Conservation (phyloP, 2,329 filamentous ascomycete genomes). For the Nannizziopsis barbatae region DNA sequence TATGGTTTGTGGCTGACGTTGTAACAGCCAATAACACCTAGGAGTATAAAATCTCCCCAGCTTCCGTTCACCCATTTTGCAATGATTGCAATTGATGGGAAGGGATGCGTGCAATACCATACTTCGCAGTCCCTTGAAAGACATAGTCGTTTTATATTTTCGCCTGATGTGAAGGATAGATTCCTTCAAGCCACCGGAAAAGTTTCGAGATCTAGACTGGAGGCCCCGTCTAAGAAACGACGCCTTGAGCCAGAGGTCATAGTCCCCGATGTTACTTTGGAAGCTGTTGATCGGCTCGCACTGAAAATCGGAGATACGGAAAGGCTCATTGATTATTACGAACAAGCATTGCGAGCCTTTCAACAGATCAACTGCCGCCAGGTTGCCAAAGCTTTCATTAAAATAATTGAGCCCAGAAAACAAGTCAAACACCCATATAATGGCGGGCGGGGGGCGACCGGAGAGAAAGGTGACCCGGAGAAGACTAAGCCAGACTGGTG, state of each 20-base stretch:
- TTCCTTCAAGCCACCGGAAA: conserved; percentile 9
- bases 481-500: conserved; percentile 38
- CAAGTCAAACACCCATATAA: conserved; percentile 41
- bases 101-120: conserved; percentile 12
- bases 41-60: neutral
- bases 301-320: conserved; percentile 31
- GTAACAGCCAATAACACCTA: neutral
- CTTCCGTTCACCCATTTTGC: conserved; percentile 13
- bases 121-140: conserved; percentile 12
- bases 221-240: conserved; percentile 2
- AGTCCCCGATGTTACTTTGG: conserved; percentile 3
- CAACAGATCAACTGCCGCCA: conserved; percentile 38
- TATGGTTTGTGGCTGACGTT: neutral
- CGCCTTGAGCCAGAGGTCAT: conserved; percentile 5
- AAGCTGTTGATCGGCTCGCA: conserved; percentile 11
- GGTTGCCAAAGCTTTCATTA: conserved; percentile 39
- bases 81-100: conserved; percentile 12
- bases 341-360: conserved; percentile 32
- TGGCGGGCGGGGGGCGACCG: conserved; percentile 32
- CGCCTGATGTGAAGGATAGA: conserved; percentile 11
- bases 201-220: neutral
- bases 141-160: conserved; percentile 11
- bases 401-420: conserved; percentile 38
- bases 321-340: conserved; percentile 32
- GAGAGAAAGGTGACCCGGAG: conserved; percentile 32